Evolutionary conservation across 2,329 filamentous ascomycete species (phyloP).

Genomic region (Aspergillus costaricaensis): DNA sequence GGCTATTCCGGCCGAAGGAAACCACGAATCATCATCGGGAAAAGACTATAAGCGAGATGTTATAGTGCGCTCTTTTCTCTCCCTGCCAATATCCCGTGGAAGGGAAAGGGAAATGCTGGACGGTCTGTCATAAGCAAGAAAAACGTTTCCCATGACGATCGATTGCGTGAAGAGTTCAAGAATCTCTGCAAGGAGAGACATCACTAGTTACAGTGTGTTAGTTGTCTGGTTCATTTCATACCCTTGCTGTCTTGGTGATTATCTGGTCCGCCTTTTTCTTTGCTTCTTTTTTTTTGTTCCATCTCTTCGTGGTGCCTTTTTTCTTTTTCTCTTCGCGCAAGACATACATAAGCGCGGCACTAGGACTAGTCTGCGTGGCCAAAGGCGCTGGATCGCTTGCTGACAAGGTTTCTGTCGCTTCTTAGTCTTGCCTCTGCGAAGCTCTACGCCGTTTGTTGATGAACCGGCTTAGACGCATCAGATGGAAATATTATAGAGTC

Average conservation of each 20-base stretch:
- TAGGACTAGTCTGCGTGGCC: neutral
- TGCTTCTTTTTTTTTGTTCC: neutral
- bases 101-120: neutral
- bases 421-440: neutral
- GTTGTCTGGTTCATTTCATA: neutral
- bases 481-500: neutral
- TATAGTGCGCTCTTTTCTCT: neutral
- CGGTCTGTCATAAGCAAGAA: neutral
- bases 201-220: neutral
- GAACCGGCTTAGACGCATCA: neutral
- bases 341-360: constrained; percentile 4
- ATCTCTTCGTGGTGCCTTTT: neutral
- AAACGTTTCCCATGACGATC: neutral
- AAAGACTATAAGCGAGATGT: neutral
- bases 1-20: neutral
- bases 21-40: neutral
- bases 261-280: neutral
- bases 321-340: constrained; percentile 1
- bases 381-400: neutral
- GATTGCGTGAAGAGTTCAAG: neutral
- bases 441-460: too few relatives aligned
- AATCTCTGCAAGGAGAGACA: neutral
- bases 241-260: neutral
- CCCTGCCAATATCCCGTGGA: neutral
- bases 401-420: neutral